A percentile compares a stretch with the other conserved stretches of the same genome.
Evolutionary conservation across 2,329 filamentous ascomycete species (phyloP).

Genomic region (Amauroascus niger): DNA sequence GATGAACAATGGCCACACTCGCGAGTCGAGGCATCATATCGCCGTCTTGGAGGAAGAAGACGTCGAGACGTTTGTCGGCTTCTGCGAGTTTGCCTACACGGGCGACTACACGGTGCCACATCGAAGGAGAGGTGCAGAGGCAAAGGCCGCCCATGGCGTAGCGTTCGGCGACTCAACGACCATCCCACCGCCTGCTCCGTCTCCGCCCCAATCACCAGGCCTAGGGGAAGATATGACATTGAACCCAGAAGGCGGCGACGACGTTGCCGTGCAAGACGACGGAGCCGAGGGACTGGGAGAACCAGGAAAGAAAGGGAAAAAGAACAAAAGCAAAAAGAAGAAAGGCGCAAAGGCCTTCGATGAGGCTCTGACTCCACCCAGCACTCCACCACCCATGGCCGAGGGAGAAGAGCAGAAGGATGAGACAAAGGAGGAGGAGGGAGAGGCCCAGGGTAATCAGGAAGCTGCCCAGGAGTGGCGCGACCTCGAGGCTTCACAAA

Average conservation of each 20-base stretch:
- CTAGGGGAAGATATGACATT: constrained; percentile 5
- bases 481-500: constrained; percentile 14
- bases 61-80: constrained; percentile 41
- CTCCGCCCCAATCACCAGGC: constrained; percentile 22
- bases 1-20: constrained; percentile 40
- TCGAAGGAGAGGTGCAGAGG: constrained; percentile 16
- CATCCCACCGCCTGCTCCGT: constrained; percentile 27
- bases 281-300: constrained; percentile 19
- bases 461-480: constrained; percentile 11
- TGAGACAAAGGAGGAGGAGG: constrained; percentile 11
- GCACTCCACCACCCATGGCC: constrained; percentile 28
- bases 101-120: constrained; percentile 37
- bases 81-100: constrained; percentile 44
- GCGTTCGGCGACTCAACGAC: constrained; percentile 9
- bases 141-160: constrained; percentile 1
- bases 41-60: constrained; percentile 40
- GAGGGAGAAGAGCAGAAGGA: constrained; percentile 14
- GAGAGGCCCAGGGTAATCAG: constrained; percentile 10
- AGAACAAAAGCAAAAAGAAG: constrained; percentile 24
- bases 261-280: constrained; percentile 3
- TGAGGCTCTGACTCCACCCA: constrained; percentile 32
- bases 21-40: constrained; percentile 36
- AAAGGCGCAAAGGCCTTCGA: constrained; percentile 18
- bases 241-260: not conserved
- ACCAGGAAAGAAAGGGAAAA: constrained; percentile 24